Evolutionary conservation across 768 basidiomycete genomes (phyloP).

Genomic region (Botryobasidium botryosum): DNA sequence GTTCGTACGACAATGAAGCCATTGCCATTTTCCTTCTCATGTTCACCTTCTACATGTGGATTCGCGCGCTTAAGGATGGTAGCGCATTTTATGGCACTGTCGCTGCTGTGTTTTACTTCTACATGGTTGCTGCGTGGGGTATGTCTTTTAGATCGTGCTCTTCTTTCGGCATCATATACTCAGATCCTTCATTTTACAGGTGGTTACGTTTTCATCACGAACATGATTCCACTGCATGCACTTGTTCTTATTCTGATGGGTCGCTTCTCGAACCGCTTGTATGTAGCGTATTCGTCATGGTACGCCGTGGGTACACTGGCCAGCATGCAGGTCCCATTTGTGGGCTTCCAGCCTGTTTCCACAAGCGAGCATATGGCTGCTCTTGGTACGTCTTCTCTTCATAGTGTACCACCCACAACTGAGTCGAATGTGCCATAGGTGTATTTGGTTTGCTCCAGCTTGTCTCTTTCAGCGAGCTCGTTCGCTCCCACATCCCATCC

Average conservation of each 20-base stretch:
- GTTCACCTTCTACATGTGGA: constrained; percentile 98
- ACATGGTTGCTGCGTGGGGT: constrained; percentile 99
- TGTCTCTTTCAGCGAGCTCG: constrained; percentile 80
- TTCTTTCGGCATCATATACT: neutral
- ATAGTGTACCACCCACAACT: neutral
- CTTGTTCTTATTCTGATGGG: constrained; percentile 95
- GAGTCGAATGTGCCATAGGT: constrained; percentile 27
- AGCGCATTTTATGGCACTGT: constrained; percentile 82
- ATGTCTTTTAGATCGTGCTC: constrained; percentile 15
- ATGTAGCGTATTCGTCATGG: constrained; percentile 93
- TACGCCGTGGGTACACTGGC: constrained; percentile 94
- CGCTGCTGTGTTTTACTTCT: constrained; percentile 94
- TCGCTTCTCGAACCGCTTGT: constrained; percentile 78
- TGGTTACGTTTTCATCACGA: constrained; percentile 98
- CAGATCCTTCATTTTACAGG: constrained; percentile 27
- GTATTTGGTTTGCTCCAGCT: constrained; percentile 96
- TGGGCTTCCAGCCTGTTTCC: constrained; percentile 94
- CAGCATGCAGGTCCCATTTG: constrained; percentile 99
- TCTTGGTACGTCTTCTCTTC: constrained; percentile 38
- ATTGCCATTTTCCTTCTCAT: constrained; percentile 99
- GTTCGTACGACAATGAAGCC: constrained; percentile 98
- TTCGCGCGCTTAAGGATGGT: constrained; percentile 86
- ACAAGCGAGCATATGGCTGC: constrained; percentile 99
- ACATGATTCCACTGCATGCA: constrained; percentile 97
- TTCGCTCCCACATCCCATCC: constrained; percentile 74